Evolutionary conservation across 2,329 filamentous ascomycete genomes (phyloP).

Genomic region (Trichoderma lentiforme): DNA sequence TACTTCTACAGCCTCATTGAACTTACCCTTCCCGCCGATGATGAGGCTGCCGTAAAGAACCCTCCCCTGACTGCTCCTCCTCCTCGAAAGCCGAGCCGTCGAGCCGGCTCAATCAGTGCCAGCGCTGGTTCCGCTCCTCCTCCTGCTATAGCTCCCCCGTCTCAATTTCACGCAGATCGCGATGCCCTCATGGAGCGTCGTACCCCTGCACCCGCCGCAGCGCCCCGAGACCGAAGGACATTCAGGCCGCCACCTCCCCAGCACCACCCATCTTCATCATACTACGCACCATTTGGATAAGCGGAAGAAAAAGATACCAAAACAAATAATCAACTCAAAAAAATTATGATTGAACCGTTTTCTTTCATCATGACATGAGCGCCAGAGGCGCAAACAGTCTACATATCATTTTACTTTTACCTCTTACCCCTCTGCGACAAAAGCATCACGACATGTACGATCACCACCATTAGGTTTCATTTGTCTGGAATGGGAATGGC

Average conservation of each 20-base stretch:
- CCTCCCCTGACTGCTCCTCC: slow-evolving; percentile 54
- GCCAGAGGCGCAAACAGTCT: neutral
- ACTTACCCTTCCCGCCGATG: slow-evolving; percentile 60
- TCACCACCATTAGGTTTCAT: slow-evolving; percentile 12
- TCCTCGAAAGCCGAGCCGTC: slow-evolving; percentile 48
- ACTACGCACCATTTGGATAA: slow-evolving; percentile 17
- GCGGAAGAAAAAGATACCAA: neutral
- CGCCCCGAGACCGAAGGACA: slow-evolving; percentile 26
- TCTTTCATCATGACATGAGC: neutral
- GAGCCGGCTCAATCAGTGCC: slow-evolving; percentile 37
- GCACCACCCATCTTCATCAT: slow-evolving; percentile 12
- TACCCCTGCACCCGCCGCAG: slow-evolving; percentile 2
- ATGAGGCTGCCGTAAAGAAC: slow-evolving; percentile 57
- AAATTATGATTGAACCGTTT: neutral
- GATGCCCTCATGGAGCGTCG: slow-evolving; percentile 20
- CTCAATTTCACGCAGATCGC: slow-evolving; percentile 26
- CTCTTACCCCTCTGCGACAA: neutral
- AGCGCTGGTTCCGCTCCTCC: slow-evolving; percentile 26
- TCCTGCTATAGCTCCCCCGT: slow-evolving; percentile 22
- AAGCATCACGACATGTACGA: slow-evolving; percentile 17
- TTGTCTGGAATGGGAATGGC: slow-evolving; percentile 11
- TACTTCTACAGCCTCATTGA: slow-evolving; percentile 74
- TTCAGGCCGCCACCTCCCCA: slow-evolving; percentile 17
- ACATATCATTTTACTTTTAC: neutral
- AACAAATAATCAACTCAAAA: neutral